Percentiles rank a stretch among this genome's conserved stretches.
Conservation (phyloP, 2,329 filamentous ascomycete genomes). For the Colletotrichum euphorbiae region DNA sequence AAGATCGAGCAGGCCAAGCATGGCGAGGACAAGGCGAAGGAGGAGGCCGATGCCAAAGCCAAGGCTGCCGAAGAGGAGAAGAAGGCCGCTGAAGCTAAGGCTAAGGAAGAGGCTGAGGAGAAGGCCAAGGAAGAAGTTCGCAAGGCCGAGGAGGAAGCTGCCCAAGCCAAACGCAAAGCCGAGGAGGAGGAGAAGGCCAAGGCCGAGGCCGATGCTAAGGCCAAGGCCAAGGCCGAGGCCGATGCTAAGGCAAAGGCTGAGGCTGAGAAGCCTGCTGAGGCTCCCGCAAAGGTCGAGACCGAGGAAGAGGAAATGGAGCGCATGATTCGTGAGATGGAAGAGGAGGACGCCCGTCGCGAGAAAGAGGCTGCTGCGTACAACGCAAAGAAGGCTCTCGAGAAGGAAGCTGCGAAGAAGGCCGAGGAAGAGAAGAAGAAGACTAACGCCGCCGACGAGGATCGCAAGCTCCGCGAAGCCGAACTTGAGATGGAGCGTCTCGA, state of each 20-base stretch:
- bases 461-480: constrained; percentile 78
- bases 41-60: constrained; percentile 52
- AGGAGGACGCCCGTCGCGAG: constrained; percentile 63
- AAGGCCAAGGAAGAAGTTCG: constrained; percentile 49
- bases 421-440: constrained; percentile 62
- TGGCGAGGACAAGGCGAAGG: constrained; percentile 46
- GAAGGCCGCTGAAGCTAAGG: constrained; percentile 46
- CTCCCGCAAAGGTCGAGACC: constrained; percentile 54
- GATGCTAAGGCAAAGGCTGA: constrained; percentile 52
- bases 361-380: constrained; percentile 55
- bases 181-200: constrained; percentile 39
- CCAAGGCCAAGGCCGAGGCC: constrained; percentile 36
- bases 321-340: constrained; percentile 72
- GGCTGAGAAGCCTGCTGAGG: constrained; percentile 41
- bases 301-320: constrained; percentile 68
- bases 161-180: constrained; percentile 25
- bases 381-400: constrained; percentile 56
- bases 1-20: constrained; percentile 75
- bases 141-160: constrained; percentile 27
- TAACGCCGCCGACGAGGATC: constrained; percentile 68
- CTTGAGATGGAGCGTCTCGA: constrained; percentile 79
- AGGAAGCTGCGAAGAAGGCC: constrained; percentile 60
- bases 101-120: constrained; percentile 49
- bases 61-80: constrained; percentile 53
- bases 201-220: too few species aligned